Evolutionary conservation across 2,329 filamentous ascomycete genomes (phyloP).

Genomic region (Xylariaceae sp.): DNA sequence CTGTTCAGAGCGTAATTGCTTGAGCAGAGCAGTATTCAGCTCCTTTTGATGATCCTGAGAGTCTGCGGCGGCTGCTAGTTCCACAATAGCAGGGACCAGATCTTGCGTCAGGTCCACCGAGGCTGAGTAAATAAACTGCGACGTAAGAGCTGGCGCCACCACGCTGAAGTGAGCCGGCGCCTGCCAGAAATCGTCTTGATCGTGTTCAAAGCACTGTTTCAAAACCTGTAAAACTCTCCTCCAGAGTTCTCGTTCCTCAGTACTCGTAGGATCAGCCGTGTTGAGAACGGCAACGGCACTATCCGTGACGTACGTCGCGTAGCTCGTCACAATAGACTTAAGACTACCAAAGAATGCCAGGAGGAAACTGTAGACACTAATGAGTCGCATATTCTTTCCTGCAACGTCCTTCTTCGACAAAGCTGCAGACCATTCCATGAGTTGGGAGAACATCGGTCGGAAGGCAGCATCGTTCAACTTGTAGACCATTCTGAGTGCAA

Average conservation of each 20-base stretch:
- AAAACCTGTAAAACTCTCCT: slow-evolving; percentile 69
- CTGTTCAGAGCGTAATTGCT: slow-evolving; percentile 71
- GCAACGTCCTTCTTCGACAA: slow-evolving; percentile 60
- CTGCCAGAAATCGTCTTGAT: slow-evolving; percentile 96
- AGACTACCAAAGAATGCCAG: slow-evolving; percentile 77
- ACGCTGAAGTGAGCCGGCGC: slow-evolving; percentile 79
- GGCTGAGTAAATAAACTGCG: slow-evolving; percentile 57
- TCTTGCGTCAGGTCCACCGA: slow-evolving; percentile 44
- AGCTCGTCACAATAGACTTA: slow-evolving; percentile 91
- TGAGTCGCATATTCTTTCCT: slow-evolving; percentile 61
- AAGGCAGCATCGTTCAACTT: slow-evolving; percentile 95
- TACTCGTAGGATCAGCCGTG: slow-evolving; percentile 41
- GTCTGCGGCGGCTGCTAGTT: slow-evolving; percentile 76
- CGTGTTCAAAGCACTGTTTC: slow-evolving; percentile 75
- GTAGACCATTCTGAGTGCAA: slow-evolving; percentile 85
- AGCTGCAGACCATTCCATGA: slow-evolving; percentile 77
- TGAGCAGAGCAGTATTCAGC: slow-evolving; percentile 75
- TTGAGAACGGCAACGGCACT: slow-evolving; percentile 64
- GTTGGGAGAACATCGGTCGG: slow-evolving; percentile 80
- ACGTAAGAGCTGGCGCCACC: slow-evolving; percentile 66
- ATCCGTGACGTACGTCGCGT: slow-evolving; percentile 81
- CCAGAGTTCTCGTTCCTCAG: slow-evolving; percentile 62
- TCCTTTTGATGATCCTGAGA: slow-evolving; percentile 89
- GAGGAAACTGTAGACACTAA: slow-evolving; percentile 80
- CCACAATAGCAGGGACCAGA: slow-evolving; percentile 72